Evolutionary conservation across 306 rosid genomes (phyloP).

Genomic region (Castanea crenata): DNA sequence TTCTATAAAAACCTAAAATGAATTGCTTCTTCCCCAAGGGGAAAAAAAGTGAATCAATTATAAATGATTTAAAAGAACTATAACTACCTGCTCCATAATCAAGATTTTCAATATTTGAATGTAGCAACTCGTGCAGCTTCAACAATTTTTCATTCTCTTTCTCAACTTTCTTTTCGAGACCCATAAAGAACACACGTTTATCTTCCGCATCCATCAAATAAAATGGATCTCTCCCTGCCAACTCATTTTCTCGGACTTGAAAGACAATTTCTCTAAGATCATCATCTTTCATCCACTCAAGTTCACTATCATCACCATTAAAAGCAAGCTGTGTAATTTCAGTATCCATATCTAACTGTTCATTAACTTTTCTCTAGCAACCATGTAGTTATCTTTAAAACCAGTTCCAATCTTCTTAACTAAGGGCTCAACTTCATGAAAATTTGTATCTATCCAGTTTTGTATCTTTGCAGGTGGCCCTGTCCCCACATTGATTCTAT

Average conservation of each 20-base stretch:
- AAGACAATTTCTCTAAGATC: constrained; percentile 84
- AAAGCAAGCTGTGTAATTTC: constrained; percentile 39
- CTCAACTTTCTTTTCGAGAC: constrained; percentile 80
- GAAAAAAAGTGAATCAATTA: constrained; percentile 17
- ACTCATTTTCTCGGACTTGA: constrained; percentile 79
- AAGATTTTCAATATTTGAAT: constrained; percentile 85
- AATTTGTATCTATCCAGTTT: constrained; percentile 74
- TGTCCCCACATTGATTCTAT: constrained; percentile 24
- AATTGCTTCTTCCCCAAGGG: neutral
- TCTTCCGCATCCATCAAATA: constrained; percentile 64
- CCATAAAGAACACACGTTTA: constrained; percentile 66
- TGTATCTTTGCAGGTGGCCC: constrained; percentile 39
- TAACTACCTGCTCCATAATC: constrained; percentile 85
- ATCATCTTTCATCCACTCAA: constrained; percentile 88
- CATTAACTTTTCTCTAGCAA: constrained; percentile 62
- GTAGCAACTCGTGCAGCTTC: constrained; percentile 77
- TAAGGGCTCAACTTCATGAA: constrained; percentile 75
- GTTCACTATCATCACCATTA: constrained; percentile 59
- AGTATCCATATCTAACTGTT: constrained; percentile 33
- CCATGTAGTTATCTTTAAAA: constrained; percentile 69
- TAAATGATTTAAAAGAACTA: constrained; percentile 23
- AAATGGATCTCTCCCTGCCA: constrained; percentile 76
- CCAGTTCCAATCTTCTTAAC: constrained; percentile 72
- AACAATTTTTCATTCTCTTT: constrained; percentile 70
- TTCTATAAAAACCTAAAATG: neutral